Evolutionary conservation across 352 stramenopile species (phyloP), one percentile per base, ranked within the genome.

Genomic region (Phytophthora crassamura): DNA sequence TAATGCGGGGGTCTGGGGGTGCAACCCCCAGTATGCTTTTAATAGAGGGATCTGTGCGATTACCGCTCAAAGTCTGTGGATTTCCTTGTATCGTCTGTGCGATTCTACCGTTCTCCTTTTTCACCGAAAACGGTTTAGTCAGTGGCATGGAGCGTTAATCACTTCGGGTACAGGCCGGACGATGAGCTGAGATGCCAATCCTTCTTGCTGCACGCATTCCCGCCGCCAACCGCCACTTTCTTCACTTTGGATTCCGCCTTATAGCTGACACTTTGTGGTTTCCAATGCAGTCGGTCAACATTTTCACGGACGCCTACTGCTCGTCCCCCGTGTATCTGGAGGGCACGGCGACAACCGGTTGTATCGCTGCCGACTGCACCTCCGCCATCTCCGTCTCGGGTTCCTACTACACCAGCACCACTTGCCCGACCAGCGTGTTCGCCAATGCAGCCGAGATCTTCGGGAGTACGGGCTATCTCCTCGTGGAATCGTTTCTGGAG

Each of bases 221-320:
- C 22, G 22, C 22, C 22, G 22, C 22, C 22, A 25, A 25, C 22
- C n/a, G 5, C 32, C 40, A 54, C 46, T 32, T 25, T 25, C 22
- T 25, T 64, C 61, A 64, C 53, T 64, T 32, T 56, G 25, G 22
- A 45, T 59, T 64, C 20, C 16, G 36, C 25, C 28, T 20, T 4
- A 5, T 2, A 9, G 2, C 3, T 25, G 22, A 3, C 1, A 25
- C 22, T 25, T 25, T 25, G 22, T 3, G 22, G 22, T 3, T 25
- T 25, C 9, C 7, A 2, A 66, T 70, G 55, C 54, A 70, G 42
- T 61, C 55, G 7, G 55, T 66, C 11, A 65, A 66, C 30, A 12
- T 65, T 32, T 71, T 62, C 20, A 54, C 63, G 49, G 56, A 67
- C 22, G 34, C 42, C 5, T 71, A 51, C 18, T 66, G 63, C 20